Evolutionary conservation across 2,329 filamentous ascomycete genomes (phyloP), one percentile per base, ranked within the genome.

Genomic region (Ophiostoma ulmi): DNA sequence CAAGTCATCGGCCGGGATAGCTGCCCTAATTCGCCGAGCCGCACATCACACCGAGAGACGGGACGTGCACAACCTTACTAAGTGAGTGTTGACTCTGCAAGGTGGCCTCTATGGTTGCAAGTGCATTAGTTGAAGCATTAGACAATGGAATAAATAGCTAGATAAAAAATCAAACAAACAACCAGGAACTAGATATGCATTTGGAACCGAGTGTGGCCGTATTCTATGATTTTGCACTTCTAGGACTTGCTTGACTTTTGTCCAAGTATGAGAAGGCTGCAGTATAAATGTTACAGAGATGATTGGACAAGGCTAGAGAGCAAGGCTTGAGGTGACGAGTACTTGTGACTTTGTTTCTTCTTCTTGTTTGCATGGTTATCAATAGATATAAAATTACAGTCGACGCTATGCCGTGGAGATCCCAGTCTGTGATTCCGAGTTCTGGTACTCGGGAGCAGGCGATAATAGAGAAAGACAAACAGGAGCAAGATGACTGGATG

Each of bases 11-110:
- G 22, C n/a, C n/a, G n/a, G 52, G 52, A 26, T 58, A 17, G 22
- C 44, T 58, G 3, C 52, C 52, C n/a, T 58, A 58, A 58, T 58
- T 58, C 52, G 52, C 52, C 52, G 52, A 58, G 52, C 52, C 22
- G 52, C 52, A 58, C 22, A 58, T 58, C 52, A 58, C 52, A 58
- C 52, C n/a, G 52, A 58, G 52, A 55, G 20, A 55, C 48, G 48
- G 48, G 20, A 55, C 48, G 26, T 22, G 48, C n/a, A 55, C 48
- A 2, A 55, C 48, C 20, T 58, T 11, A 2, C 3, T 58, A 26
- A 26, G 44, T 48, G 44, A 20, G 31, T 31, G 39, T 44, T 8
- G 31, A 31, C 39, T 11, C 14, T 44, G 39, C 39, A 44, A 44
- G 14, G 39, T 44, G 39, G 39, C 14, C 10, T 58, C n/a, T 26